A percentile compares a stretch with the other conserved stretches of the same genome.
These are phyloP conservation scores for Russula lepida DNA, from an alignment of 768 basidiomycete species.

Conservation along the genomic window DNA sequence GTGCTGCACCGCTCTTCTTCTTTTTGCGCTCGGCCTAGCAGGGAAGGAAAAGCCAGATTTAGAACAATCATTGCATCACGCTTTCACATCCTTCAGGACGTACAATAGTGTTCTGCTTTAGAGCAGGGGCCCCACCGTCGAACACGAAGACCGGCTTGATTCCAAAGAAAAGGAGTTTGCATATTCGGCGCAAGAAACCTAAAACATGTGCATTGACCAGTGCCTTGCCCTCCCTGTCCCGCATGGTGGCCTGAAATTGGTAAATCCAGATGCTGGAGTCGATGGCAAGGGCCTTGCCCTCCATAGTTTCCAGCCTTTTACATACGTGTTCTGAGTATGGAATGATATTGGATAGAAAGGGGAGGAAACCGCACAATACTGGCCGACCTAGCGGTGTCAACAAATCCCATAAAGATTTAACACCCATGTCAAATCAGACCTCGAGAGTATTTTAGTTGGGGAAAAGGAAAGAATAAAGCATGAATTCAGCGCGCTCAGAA, in stretches of 20 bases:
- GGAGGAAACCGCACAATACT: constrained; percentile 50
- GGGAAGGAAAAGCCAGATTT: not conserved
- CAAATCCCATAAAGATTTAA: constrained; percentile 92
- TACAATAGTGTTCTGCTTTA: constrained; percentile 88
- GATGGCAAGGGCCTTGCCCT: constrained; percentile 93
- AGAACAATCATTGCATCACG: constrained; percentile 3
- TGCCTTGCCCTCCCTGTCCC: constrained; percentile 89
- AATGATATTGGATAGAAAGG: not conserved
- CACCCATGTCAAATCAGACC: constrained; percentile 58
- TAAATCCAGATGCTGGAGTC: constrained; percentile 99
- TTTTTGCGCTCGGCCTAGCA: constrained; percentile 74
- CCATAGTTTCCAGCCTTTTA: constrained; percentile 74
- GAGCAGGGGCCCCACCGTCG: constrained; percentile 87
- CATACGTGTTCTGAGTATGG: not conserved
- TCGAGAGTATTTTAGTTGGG: not conserved
- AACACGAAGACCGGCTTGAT: constrained; percentile 99
- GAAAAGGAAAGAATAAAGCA: not conserved
- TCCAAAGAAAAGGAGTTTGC: constrained; percentile 92
- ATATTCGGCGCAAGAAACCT: constrained; percentile 82
- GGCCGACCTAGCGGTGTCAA: constrained; percentile 90
- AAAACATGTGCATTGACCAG: constrained; percentile 91
- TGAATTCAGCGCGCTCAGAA: not conserved
- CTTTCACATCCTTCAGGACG: constrained; percentile 24
- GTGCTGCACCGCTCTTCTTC: constrained; percentile 86
- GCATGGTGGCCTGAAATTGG: constrained; percentile 99